phyloP scores from a whole-genome alignment of 2,329 filamentous ascomycete genomes.

The Penicillium sp. region DNA sequence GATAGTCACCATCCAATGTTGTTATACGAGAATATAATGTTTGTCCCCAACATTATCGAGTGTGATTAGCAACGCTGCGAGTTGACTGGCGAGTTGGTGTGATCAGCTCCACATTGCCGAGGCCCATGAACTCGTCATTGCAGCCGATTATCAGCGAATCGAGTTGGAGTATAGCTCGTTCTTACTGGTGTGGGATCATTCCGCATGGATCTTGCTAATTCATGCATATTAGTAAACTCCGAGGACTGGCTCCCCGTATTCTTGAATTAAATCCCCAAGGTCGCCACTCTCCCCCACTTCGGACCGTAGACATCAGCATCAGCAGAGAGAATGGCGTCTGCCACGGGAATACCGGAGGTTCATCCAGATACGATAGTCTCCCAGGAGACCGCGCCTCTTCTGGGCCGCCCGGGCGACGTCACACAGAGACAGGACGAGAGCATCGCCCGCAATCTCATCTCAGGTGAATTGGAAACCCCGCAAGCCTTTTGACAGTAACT shows the following conservation, averaged over 20 bases:
- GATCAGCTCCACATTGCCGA: background rate
- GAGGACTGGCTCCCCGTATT: background rate
- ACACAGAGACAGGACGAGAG: conserved; percentile 64
- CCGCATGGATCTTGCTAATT: background rate
- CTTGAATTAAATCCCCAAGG: background rate
- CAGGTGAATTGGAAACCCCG: conserved; percentile 56
- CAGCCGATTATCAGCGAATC: conserved; percentile 10
- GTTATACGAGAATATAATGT: background rate
- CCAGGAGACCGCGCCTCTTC: conserved; percentile 66
- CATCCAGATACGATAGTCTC: conserved; percentile 39
- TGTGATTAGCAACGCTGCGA: background rate
- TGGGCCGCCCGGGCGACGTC: conserved; percentile 70
- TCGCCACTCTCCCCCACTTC: background rate
- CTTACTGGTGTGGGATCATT: background rate
- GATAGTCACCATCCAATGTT: too few species aligned
- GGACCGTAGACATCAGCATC: background rate
- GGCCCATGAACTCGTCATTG: conserved; percentile 8
- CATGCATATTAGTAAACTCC: background rate
- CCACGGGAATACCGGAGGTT: conserved; percentile 63
- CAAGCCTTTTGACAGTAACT: background rate
- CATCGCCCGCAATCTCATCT: conserved; percentile 68
- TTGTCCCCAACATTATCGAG: background rate
- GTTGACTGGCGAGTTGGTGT: conserved; percentile 1
- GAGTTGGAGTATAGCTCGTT: background rate
- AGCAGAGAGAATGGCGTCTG: conserved; percentile 60